phyloP scores from a whole-genome alignment of 78 protist species.

The Dictyostelium brefeldianum region DNA sequence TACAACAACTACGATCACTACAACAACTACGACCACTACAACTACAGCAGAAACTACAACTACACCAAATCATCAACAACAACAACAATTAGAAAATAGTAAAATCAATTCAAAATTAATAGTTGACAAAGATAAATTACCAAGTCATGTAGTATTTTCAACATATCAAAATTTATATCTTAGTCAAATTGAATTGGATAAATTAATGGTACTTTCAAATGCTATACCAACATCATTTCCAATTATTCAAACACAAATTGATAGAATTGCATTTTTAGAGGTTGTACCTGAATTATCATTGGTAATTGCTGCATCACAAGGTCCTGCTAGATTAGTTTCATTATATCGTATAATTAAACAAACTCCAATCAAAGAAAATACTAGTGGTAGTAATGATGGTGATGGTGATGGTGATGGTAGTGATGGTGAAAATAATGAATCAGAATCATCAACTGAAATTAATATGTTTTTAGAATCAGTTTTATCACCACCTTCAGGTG shows the following conservation, averaged over 20 bases:
- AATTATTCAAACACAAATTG: slow-evolving; percentile 63
- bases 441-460: background rate
- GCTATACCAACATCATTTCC: slow-evolving; percentile 53
- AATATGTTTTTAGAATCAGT: slow-evolving; percentile 27
- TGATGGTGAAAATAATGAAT: background rate
- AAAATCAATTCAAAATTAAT: background rate
- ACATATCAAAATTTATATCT: slow-evolving; percentile 56
- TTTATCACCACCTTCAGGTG: slow-evolving; percentile 1
- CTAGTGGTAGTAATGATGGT: background rate
- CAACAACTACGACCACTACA: background rate
- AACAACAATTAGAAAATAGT: slow-evolving; percentile 12
- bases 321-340: slow-evolving; percentile 54
- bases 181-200: background rate
- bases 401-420: background rate
- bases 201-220: slow-evolving; percentile 6
- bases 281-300: slow-evolving; percentile 63
- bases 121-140: background rate
- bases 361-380: slow-evolving; percentile 9
- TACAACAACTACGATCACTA: background rate
- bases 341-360: slow-evolving; percentile 10
- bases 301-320: slow-evolving; percentile 58
- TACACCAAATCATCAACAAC: background rate
- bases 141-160: slow-evolving; percentile 71
- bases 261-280: slow-evolving; percentile 49
- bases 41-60: background rate